Base-by-base conservation (phyloP, 345 rosid species). In the Moringa oleifera region DNA sequence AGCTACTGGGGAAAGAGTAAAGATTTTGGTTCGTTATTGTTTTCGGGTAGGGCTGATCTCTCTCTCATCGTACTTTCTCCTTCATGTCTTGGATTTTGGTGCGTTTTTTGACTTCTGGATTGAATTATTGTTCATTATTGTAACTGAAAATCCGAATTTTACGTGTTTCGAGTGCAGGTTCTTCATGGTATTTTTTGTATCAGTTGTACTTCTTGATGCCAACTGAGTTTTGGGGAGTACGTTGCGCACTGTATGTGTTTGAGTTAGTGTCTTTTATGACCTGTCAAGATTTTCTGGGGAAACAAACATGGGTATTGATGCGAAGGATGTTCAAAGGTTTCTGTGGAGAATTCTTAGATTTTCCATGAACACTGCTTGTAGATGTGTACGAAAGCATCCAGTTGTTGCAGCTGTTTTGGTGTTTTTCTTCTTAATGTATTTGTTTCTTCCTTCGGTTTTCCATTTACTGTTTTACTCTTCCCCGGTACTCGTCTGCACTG, bases 381-480 rank as follows among this genome's bases (percentile, higher is more conserved):
- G 23, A 66, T 75, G 66, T 68, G 74, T 69, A 4, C 74, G 24
- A 24, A 77, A 62, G 62, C 69, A 80, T 55, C 97, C 99, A 31
- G 12, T 75, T 64, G 62, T 64, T 64, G 87, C 87, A 20, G 59
- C 68, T 4, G 67, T 71, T 24, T 64, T 73, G 6, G 20, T 67
- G 12, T 60, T 77, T 51, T 49, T 72, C 25, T 70, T 85, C 68
- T 20, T 75, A 23, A 64, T 94, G 49, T 87, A 79, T 33, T 41
- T 69, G 51, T 80, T 80, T 51, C 75, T 77, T 60, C 93, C 96
- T 24, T 71, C 75, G 46, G 57, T 81, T 62, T 86, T 94, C 81
- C 70, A 47, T 68, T 21, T 79, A 62, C 25, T 88, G 76, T 23
- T 87, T 55, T 88, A 55, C 55, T 58, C 81, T 68, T 69, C 76